Base-by-base conservation (phyloP, 306 rosid species). In the Pterocarpus santalinus region DNA sequence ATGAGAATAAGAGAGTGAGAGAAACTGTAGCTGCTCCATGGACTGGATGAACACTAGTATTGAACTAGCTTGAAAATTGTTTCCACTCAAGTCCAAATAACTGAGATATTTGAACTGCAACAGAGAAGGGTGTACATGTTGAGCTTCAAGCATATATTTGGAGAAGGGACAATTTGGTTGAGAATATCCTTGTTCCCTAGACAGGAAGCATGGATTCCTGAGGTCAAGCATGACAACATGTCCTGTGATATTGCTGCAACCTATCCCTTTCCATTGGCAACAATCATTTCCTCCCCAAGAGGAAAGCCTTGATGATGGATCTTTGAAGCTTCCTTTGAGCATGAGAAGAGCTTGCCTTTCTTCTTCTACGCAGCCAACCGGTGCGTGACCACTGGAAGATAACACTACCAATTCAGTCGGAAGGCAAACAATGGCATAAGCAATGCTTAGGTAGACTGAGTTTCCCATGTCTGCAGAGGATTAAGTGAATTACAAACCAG, bases 21-120 rank as follows among this genome's bases (percentile, higher is more conserved):
- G 10, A 82, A 77, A 34, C 43, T 34, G 33, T 77, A 82, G 51
- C 4, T 52, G 44, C 14, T 62, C 14, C 44, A 82, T 1, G 7
- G 74, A 30, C 4, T 72, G 44, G 38, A 82, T 30, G 46, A 43
- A 77, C 13, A 4, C 2, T 15, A 82, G 86, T n/a, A 82, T 70
- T 2, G 61, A 12, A 16, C 62, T 82, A 2, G 55, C 62, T n/a
- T 52, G 32, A 5, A 82, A 82, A 3, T 4, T 39, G 32, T 82
- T 82, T 41, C 86, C 82, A 70, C 82, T 62, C 12, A 82, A 57
- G 46, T 82, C 86, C 61, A 82, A 71, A 55, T 77, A 53, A 43
- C 4, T 70, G 41, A 82, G 68, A 63, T 82, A 16, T 63, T 77
- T 55, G 35, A 76, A 66, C 7, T 52, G 38, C 4, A 44, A 4